Evolutionary conservation across 768 basidiomycete species (phyloP).

Genomic region (Lanmaoa rubissima): DNA sequence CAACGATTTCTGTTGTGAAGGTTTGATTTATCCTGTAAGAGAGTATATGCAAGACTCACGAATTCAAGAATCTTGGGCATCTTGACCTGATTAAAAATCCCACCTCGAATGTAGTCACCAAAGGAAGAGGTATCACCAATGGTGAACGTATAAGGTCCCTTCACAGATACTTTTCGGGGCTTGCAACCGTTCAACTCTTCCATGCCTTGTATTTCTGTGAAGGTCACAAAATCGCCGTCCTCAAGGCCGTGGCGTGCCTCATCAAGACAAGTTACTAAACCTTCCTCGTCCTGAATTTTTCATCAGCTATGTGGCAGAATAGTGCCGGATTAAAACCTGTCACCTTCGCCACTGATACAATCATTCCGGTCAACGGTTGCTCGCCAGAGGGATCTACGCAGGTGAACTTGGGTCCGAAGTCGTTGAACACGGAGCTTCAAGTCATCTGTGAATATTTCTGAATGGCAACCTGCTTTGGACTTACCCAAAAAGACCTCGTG

Average conservation of each 20-base stretch:
- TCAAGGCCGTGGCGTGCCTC: conserved; percentile 98
- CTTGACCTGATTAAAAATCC: conserved; percentile 97
- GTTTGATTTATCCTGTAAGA: background rate
- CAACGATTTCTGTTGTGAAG: conserved; percentile 75
- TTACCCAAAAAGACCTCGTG: conserved; percentile 92
- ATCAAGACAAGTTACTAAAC: conserved; percentile 94
- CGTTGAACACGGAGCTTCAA: conserved; percentile 86
- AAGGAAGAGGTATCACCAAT: conserved; percentile 89
- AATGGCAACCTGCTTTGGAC: conserved; percentile 15
- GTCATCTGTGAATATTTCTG: conserved; percentile 1
- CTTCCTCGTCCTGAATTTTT: conserved; percentile 66
- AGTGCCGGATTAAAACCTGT: background rate
- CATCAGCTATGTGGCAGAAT: background rate
- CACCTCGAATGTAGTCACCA: conserved; percentile 78
- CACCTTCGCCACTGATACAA: conserved; percentile 90
- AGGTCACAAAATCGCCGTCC: conserved; percentile 97
- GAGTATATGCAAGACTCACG: conserved; percentile 47
- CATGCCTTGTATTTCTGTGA: conserved; percentile 96
- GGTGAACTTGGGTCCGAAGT: conserved; percentile 93
- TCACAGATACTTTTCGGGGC: conserved; percentile 88
- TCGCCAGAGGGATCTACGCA: conserved; percentile 99
- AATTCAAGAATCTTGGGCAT: conserved; percentile 97
- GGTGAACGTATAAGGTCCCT: conserved; percentile 96
- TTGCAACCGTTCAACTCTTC: conserved; percentile 85
- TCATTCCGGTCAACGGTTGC: conserved; percentile 90